phyloP scores from a whole-genome alignment of 176 grass and related monocot genomes.

The Coix lacrymajobi region DNA sequence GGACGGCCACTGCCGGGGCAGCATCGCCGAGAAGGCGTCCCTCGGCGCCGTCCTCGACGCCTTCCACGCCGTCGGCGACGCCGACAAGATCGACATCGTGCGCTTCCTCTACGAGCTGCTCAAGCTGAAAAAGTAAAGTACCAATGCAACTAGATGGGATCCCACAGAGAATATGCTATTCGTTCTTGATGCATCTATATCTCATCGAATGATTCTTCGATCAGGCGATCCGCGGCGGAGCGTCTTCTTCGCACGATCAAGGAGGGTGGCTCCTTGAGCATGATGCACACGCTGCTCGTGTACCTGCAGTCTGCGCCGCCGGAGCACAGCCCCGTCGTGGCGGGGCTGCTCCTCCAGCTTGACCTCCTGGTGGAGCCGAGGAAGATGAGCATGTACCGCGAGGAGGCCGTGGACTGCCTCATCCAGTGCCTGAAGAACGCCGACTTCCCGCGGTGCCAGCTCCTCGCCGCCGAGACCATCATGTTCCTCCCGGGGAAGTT shows the following conservation, averaged over 20 bases:
- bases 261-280: constrained; percentile 46
- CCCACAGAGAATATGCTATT: no score
- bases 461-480: constrained; percentile 64
- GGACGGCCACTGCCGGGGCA: constrained; percentile 52
- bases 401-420: constrained; percentile 54
- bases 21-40: constrained; percentile 38
- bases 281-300: constrained; percentile 66
- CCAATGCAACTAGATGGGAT: no score
- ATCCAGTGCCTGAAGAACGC: constrained; percentile 52
- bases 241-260: constrained; percentile 48
- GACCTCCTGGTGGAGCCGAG: constrained; percentile 71
- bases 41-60: constrained; percentile 39
- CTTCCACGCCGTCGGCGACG: constrained; percentile 43
- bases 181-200: no score
- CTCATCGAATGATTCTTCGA: background rate
- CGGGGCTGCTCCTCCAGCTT: constrained; percentile 69
- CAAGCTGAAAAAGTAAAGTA: constrained; percentile 45
- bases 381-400: constrained; percentile 68
- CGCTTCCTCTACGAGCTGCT: constrained; percentile 49
- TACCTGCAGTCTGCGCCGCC: constrained; percentile 47
- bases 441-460: constrained; percentile 48
- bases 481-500: constrained; percentile 54
- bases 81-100: constrained; percentile 52
- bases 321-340: constrained; percentile 47
- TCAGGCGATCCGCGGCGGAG: constrained; percentile 42